Evolutionary conservation across 306 rosid species (phyloP).

Genomic region (Arachis stenosperma): DNA sequence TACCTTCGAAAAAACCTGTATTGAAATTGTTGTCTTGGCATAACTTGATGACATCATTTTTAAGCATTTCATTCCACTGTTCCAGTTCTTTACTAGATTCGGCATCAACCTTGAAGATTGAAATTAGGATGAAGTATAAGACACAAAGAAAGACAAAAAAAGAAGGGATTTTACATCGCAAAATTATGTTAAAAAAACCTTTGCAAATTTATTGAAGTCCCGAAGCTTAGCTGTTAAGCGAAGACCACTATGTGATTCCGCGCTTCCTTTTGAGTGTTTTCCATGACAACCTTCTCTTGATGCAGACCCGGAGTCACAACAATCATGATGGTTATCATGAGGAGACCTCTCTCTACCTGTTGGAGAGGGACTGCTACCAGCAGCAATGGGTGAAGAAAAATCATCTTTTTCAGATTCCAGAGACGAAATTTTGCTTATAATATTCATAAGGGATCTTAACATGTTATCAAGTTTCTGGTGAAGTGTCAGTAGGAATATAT

Average conservation of each 20-base stretch:
- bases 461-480: conserved; percentile 83
- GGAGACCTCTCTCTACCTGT: conserved; percentile 57
- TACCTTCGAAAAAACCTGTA: conserved; percentile 90
- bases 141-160: not conserved
- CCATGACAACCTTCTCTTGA: conserved; percentile 83
- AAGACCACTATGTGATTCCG: conserved; percentile 64
- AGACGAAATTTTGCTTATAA: conserved; percentile 57
- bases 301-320: conserved; percentile 55
- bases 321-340: conserved; percentile 63
- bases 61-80: conserved; percentile 93
- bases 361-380: conserved; percentile 51
- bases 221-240: conserved; percentile 91
- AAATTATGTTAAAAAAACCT: conserved; percentile 52
- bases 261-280: conserved; percentile 65
- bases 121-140: conserved; percentile 31
- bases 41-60: conserved; percentile 81
- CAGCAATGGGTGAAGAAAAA: conserved; percentile 50
- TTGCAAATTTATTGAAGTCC: conserved; percentile 85
- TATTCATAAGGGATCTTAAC: conserved; percentile 62
- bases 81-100: conserved; percentile 90
- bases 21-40: conserved; percentile 88
- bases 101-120: conserved; percentile 61
- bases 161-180: not conserved
- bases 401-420: conserved; percentile 88
- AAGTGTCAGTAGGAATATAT: conserved; percentile 77